These are phyloP conservation scores for Mycena citricolor DNA, from an alignment of 1,284 basidiomycete species.

Conservation along the genomic window DNA sequence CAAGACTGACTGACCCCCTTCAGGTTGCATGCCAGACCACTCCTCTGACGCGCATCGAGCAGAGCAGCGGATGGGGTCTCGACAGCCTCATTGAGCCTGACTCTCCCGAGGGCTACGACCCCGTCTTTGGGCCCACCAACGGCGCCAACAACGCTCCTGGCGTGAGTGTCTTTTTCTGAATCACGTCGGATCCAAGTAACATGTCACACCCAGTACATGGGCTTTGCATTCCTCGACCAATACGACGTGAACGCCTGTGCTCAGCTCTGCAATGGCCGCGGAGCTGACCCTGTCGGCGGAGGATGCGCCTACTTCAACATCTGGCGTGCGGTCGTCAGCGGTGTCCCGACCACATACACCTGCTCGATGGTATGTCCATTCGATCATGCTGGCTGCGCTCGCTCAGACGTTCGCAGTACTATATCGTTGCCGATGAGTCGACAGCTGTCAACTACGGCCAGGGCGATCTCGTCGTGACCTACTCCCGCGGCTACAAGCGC, in stretches of 20 bases:
- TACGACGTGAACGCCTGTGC: constrained; percentile 31
- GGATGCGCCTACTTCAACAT: constrained; percentile 33
- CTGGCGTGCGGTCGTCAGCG: constrained; percentile 29
- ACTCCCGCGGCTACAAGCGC: constrained; percentile 38
- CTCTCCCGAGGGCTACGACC: constrained; percentile 13
- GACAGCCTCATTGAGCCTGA: constrained; percentile 2
- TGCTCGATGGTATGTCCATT: constrained; percentile 27
- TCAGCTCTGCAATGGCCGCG: constrained; percentile 28
- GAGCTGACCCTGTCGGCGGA: constrained; percentile 27
- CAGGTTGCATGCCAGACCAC: constrained; percentile 11
- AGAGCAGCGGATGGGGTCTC: constrained; percentile 13
- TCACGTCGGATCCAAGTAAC: no score
- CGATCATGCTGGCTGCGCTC: neutral
- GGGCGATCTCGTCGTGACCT: constrained; percentile 38
- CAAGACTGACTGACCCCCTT: neutral
- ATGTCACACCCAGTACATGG: constrained; percentile 30
- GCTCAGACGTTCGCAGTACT: constrained; percentile 32
- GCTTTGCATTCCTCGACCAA: constrained; percentile 27
- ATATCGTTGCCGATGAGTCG: constrained; percentile 35
- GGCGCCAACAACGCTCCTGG: constrained; percentile 14
- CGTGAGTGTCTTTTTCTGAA: no score
- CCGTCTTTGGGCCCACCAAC: constrained; percentile 6
- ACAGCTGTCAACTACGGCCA: constrained; percentile 41
- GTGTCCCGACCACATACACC: constrained; percentile 26
- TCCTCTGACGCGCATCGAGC: constrained; percentile 8